Conservation (phyloP, 2,329 filamentous ascomycete genomes). For the Mollisia scopiformis region DNA sequence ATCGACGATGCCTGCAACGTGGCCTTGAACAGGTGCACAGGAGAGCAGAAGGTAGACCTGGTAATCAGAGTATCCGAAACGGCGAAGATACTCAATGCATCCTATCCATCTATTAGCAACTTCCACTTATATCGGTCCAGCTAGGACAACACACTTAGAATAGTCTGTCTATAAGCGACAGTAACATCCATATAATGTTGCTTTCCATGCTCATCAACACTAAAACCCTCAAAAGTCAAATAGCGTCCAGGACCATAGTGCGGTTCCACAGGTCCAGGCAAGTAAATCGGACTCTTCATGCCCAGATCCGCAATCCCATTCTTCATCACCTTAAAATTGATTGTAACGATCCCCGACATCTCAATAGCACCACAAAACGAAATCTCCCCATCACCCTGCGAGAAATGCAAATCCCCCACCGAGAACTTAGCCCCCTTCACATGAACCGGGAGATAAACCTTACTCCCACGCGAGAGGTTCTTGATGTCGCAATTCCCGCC, state of each 20-base stretch:
- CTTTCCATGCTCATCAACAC: slow-evolving; percentile 83
- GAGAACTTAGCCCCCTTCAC: slow-evolving; percentile 86
- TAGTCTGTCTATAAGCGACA: slow-evolving; percentile 83
- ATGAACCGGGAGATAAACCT: slow-evolving; percentile 87
- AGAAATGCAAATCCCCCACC: slow-evolving; percentile 87
- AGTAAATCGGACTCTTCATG: slow-evolving; percentile 83
- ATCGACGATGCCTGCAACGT: slow-evolving; percentile 87
- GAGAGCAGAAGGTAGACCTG: slow-evolving; percentile 86
- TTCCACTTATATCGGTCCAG: neutral
- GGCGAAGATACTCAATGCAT: slow-evolving; percentile 77
- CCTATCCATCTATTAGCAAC: slow-evolving; percentile 38
- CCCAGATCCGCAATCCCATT: slow-evolving; percentile 73
- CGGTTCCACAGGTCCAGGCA: slow-evolving; percentile 85
- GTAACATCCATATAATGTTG: slow-evolving; percentile 81
- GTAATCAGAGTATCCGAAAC: slow-evolving; percentile 73
- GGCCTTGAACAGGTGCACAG: slow-evolving; percentile 85
- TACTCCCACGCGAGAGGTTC: slow-evolving; percentile 77
- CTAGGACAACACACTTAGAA: slow-evolving; percentile 35
- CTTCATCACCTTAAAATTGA: slow-evolving; percentile 89
- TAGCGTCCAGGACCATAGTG: slow-evolving; percentile 82
- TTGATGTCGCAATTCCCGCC: slow-evolving; percentile 94
- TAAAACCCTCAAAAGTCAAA: slow-evolving; percentile 89
- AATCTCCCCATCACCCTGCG: slow-evolving; percentile 88
- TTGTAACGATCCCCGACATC: slow-evolving; percentile 89
- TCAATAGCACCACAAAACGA: slow-evolving; percentile 90